These are phyloP conservation scores for Linum lewisii DNA, from an alignment of 345 rosid species.

Conservation along the genomic window DNA sequence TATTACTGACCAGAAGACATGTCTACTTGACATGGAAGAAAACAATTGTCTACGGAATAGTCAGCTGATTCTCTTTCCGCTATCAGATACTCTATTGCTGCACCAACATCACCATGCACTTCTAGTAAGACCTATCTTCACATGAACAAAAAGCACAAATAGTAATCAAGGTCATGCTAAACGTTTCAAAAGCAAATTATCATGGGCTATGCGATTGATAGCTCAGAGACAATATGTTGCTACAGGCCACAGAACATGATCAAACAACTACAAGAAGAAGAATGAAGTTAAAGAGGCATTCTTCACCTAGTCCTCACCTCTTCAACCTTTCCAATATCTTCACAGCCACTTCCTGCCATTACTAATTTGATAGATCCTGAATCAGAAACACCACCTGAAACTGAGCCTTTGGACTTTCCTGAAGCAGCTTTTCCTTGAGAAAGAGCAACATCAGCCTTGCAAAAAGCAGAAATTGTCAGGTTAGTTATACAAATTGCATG, in stretches of 20 bases:
- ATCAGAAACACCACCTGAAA: conserved; percentile 24
- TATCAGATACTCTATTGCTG: conserved; percentile 69
- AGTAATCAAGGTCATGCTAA: conserved; percentile 3
- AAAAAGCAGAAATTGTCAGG: conserved; percentile 47
- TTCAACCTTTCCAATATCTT: conserved; percentile 51
- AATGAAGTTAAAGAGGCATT: background rate
- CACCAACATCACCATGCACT: conserved; percentile 74
- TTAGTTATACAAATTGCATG: conserved; percentile 14
- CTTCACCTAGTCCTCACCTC: conserved; percentile 36
- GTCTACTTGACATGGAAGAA: conserved; percentile 21
- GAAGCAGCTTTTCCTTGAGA: conserved; percentile 57
- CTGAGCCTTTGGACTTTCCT: conserved; percentile 36
- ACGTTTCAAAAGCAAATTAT: background rate
- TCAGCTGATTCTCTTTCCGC: conserved; percentile 52
- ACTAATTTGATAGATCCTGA: conserved; percentile 56
- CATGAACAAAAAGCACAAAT: conserved; percentile 12
- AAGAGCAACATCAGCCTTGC: conserved; percentile 85
- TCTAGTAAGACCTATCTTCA: conserved; percentile 50
- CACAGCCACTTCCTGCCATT: conserved; percentile 75
- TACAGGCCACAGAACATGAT: too few relatives aligned
- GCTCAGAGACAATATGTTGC: background rate
- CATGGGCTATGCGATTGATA: background rate
- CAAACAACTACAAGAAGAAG: conserved; percentile 1
- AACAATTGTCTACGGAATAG: conserved; percentile 23
- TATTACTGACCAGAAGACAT: conserved; percentile 39